A percentile compares a stretch with the other conserved stretches of the same genome.
Conservation (phyloP, 2,329 filamentous ascomycete genomes). For the Paraphaeosphaeria sporulosa region DNA sequence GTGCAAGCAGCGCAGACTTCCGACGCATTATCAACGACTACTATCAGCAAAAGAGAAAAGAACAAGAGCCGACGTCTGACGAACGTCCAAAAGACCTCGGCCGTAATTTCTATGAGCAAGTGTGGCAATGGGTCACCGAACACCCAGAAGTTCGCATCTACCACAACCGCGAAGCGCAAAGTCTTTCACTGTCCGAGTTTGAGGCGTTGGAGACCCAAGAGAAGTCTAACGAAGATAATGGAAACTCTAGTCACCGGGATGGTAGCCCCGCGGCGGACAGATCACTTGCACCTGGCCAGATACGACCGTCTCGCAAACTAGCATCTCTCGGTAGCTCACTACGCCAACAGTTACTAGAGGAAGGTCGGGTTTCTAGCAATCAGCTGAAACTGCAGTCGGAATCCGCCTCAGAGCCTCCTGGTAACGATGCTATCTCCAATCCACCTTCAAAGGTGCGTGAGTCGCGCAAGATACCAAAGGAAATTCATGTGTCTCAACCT, state of each 20-base stretch:
- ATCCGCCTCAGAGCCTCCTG: not conserved
- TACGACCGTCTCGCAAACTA: conserved; percentile 24
- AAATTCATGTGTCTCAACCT: conserved; percentile 17
- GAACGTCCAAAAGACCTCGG: conserved; percentile 49
- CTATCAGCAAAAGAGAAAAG: conserved; percentile 34
- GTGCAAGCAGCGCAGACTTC: conserved; percentile 52
- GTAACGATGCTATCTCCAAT: not conserved
- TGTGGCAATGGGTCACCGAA: conserved; percentile 65
- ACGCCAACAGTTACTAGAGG: conserved; percentile 26
- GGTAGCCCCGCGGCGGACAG: not conserved
- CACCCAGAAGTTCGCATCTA: conserved; percentile 65
- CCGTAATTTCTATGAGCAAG: conserved; percentile 59
- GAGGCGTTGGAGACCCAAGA: conserved; percentile 37
- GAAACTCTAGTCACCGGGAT: not conserved
- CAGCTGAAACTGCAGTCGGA: not conserved
- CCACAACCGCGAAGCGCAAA: conserved; percentile 48
- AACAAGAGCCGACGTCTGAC: not conserved
- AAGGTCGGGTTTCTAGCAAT: conserved; percentile 8
- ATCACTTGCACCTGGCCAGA: not conserved
- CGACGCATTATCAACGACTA: conserved; percentile 48
- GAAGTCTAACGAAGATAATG: conserved; percentile 5
- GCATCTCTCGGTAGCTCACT: conserved; percentile 26
- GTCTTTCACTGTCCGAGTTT: conserved; percentile 40
- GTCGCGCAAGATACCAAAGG: conserved; percentile 24
- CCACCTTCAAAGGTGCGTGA: conserved; percentile 9